Conservation (phyloP, 202 grass and related monocot species). For the Panicum virgatum region DNA sequence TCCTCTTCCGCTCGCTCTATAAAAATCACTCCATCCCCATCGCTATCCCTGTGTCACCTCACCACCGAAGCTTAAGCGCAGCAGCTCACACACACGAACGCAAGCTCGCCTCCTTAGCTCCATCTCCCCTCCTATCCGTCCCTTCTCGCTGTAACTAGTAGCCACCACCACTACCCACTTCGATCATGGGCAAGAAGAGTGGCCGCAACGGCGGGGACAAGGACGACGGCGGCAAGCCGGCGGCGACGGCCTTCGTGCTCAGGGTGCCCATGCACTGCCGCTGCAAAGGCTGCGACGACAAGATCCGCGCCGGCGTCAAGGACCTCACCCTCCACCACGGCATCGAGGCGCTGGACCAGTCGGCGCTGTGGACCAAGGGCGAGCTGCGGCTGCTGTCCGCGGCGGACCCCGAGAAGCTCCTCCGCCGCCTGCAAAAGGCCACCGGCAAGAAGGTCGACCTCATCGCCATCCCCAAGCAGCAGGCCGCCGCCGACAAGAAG, state of each 20-base stretch:
- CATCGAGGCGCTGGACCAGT: slow-evolving; percentile 13
- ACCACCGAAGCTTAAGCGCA: no score
- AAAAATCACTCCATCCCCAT: no score
- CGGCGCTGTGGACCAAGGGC: slow-evolving; percentile 19
- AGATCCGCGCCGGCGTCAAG: slow-evolving; percentile 24
- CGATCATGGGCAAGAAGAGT: not conserved
- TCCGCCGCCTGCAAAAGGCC: slow-evolving; percentile 23
- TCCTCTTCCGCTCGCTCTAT: not conserved
- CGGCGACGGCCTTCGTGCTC: slow-evolving; percentile 26
- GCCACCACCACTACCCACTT: no score
- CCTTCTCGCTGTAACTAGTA: no score
- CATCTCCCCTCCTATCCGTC: no score
- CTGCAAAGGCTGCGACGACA: slow-evolving; percentile 42
- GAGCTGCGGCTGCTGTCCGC: slow-evolving; percentile 27
- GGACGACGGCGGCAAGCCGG: not conserved
- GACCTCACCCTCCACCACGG: not conserved
- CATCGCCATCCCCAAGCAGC: slow-evolving; percentile 2
- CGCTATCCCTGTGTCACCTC: not conserved
- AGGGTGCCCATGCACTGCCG: slow-evolving; percentile 50
- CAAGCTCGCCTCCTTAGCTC: no score
- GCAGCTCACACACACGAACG: no score
- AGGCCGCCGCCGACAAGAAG: not conserved
- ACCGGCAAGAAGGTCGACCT: slow-evolving; percentile 39
- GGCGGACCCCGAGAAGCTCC: slow-evolving; percentile 42
- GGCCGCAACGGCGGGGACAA: not conserved